These are phyloP conservation scores for Cyberlindnera veronae DNA, from an alignment of 805 yeast genomes.

Conservation along the genomic window DNA sequence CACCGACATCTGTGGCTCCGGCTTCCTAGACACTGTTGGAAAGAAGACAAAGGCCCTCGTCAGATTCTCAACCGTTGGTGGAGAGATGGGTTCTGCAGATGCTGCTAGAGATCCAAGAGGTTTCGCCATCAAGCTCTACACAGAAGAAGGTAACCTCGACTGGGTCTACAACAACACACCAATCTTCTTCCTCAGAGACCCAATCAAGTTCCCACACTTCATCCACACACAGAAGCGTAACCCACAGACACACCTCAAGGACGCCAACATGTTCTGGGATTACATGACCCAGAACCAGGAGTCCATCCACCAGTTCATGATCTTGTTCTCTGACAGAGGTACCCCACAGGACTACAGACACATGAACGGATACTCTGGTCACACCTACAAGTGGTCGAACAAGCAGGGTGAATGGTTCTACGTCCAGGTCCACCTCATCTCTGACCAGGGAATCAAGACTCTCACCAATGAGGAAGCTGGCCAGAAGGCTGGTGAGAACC, in stretches of 20 bases:
- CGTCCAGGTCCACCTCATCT: conserved; percentile 70
- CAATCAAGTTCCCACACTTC: conserved; percentile 81
- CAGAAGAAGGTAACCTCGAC: conserved; percentile 82
- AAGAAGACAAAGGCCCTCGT: conserved; percentile 71
- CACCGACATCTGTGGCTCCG: conserved; percentile 65
- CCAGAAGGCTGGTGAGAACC: conserved; percentile 66
- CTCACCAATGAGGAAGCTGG: conserved; percentile 12
- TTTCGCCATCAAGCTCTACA: conserved; percentile 72
- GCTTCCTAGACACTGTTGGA: conserved; percentile 70
- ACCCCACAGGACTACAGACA: conserved; percentile 72
- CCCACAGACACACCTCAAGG: conserved; percentile 76
- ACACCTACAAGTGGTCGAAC: conserved; percentile 78
- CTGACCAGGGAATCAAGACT: conserved; percentile 24
- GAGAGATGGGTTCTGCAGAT: conserved; percentile 79
- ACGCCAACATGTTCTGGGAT: conserved; percentile 79
- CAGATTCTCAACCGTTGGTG: conserved; percentile 86
- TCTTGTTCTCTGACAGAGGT: conserved; percentile 76
- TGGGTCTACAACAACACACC: conserved; percentile 87
- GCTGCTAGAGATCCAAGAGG: conserved; percentile 89
- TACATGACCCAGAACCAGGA: conserved; percentile 68
- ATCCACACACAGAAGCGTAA: conserved; percentile 88
- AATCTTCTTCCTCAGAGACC: conserved; percentile 80
- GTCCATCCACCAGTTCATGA: conserved; percentile 70
- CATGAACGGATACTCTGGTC: conserved; percentile 85
- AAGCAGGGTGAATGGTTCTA: conserved; percentile 72